phyloP scores from a whole-genome alignment of 1,284 basidiomycete genomes.

The Schizophyllum commune region DNA sequence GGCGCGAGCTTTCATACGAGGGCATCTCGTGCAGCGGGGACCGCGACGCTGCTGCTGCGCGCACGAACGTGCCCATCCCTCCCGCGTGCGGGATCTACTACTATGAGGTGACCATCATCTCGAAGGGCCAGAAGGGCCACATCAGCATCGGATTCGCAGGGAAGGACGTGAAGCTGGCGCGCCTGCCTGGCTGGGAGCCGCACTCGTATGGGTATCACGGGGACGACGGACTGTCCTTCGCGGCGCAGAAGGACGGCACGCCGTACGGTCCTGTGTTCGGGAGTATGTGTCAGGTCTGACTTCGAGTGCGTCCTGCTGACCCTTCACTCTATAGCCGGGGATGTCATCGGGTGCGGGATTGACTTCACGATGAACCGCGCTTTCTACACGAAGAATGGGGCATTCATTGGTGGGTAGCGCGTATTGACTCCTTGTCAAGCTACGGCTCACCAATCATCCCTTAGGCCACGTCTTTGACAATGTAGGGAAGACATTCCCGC shows the following conservation, averaged over 20 bases:
- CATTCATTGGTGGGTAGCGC: conserved; percentile 51
- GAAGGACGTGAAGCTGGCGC: conserved; percentile 52
- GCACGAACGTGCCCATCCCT: conserved; percentile 70
- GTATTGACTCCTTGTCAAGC: conserved; percentile 5
- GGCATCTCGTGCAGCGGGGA: conserved; percentile 56
- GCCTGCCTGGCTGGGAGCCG: conserved; percentile 85
- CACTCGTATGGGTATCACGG: conserved; percentile 93
- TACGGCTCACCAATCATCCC: conserved; percentile 7
- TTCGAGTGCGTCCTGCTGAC: not conserved
- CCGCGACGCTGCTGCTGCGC: conserved; percentile 74
- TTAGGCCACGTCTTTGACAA: conserved; percentile 66
- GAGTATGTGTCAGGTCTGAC: conserved; percentile 35
- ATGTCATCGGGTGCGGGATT: conserved; percentile 84
- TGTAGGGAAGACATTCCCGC: conserved; percentile 52
- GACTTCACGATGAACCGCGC: conserved; percentile 74
- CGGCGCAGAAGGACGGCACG: conserved; percentile 63
- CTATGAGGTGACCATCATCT: conserved; percentile 78
- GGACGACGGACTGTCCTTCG: conserved; percentile 82
- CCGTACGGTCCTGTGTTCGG: conserved; percentile 73
- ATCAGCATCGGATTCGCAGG: conserved; percentile 71
- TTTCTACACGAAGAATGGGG: conserved; percentile 89
- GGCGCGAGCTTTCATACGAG: conserved; percentile 62
- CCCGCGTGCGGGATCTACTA: conserved; percentile 84
- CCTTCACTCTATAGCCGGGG: conserved; percentile 48
- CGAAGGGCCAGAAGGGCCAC: conserved; percentile 74